Evolutionary conservation across 2,329 filamentous ascomycete genomes (phyloP).

Genomic region (Tympanopsis confertula): DNA sequence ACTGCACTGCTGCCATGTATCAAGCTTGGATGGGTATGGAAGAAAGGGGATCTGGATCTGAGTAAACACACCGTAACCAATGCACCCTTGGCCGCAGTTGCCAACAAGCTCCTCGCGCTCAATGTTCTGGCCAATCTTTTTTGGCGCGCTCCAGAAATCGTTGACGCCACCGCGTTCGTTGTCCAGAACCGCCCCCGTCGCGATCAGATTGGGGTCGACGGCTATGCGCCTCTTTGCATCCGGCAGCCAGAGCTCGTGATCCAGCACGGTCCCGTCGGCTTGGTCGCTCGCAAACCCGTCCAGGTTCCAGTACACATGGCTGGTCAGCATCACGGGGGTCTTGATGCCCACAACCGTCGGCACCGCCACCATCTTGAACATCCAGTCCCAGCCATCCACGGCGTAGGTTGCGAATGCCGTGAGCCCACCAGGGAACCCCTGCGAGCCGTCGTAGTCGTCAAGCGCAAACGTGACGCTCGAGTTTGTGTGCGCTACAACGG

Average conservation of each 20-base stretch:
- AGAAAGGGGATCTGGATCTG: neutral
- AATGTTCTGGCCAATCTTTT: slow-evolving; percentile 65
- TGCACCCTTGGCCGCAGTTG: slow-evolving; percentile 74
- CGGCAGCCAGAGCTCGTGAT: slow-evolving; percentile 64
- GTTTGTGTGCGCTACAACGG: slow-evolving; percentile 54
- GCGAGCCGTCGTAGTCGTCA: slow-evolving; percentile 59
- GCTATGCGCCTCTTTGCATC: slow-evolving; percentile 60
- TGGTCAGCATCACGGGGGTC: slow-evolving; percentile 73
- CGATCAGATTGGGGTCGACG: slow-evolving; percentile 62
- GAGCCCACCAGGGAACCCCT: slow-evolving; percentile 72
- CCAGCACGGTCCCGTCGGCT: slow-evolving; percentile 49
- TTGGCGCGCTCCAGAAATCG: slow-evolving; percentile 73
- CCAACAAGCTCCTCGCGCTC: slow-evolving; percentile 46
- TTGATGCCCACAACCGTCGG: slow-evolving; percentile 62
- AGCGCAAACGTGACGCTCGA: slow-evolving; percentile 66
- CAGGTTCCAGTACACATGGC: slow-evolving; percentile 71
- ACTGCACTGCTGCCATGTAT: slow-evolving; percentile 1
- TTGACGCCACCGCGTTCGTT: slow-evolving; percentile 59
- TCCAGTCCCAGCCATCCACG: slow-evolving; percentile 53
- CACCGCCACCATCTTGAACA: slow-evolving; percentile 61
- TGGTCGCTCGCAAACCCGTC: slow-evolving; percentile 68
- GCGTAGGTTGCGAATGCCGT: slow-evolving; percentile 66
- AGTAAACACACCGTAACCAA: slow-evolving; percentile 59
- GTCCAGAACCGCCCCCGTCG: slow-evolving; percentile 63
- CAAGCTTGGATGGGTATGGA: slow-evolving; percentile 2